Conservation (phyloP, 306 rosid species). For the Cajanus cajan region DNA sequence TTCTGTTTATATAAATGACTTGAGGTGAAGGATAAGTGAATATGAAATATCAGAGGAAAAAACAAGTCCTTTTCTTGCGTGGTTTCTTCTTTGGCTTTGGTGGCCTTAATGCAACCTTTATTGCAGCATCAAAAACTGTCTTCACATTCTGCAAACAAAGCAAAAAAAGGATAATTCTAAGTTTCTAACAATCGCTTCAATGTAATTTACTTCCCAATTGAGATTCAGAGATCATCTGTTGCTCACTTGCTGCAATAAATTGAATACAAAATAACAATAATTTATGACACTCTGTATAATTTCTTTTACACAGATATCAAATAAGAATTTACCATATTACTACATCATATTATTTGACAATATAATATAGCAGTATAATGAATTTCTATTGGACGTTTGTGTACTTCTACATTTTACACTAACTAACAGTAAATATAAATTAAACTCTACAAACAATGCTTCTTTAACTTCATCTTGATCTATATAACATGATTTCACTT, state of each 20-base stretch:
- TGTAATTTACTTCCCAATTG: background rate
- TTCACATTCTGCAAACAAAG: constrained; percentile 51
- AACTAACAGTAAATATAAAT: background rate
- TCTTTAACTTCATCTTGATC: background rate
- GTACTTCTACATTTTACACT: background rate
- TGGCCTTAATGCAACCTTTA: constrained; percentile 54
- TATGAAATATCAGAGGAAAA: constrained; percentile 29
- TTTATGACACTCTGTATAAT: no score
- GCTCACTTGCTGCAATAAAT: background rate
- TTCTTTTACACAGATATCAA: background rate
- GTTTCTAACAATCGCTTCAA: background rate
- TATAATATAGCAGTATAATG: background rate
- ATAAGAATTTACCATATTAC: background rate
- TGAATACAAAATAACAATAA: no score
- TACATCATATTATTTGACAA: background rate
- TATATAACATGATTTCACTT: background rate
- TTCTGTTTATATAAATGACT: constrained; percentile 6
- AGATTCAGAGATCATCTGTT: background rate
- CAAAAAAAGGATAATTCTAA: background rate
- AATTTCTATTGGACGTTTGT: background rate
- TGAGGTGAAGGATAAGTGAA: constrained; percentile 18
- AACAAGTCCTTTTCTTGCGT: constrained; percentile 43
- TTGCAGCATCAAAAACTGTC: constrained; percentile 55
- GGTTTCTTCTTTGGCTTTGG: constrained; percentile 48
- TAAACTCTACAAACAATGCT: background rate